Conservation (phyloP, 148 eudicot species). For the Cornus kousa region DNA sequence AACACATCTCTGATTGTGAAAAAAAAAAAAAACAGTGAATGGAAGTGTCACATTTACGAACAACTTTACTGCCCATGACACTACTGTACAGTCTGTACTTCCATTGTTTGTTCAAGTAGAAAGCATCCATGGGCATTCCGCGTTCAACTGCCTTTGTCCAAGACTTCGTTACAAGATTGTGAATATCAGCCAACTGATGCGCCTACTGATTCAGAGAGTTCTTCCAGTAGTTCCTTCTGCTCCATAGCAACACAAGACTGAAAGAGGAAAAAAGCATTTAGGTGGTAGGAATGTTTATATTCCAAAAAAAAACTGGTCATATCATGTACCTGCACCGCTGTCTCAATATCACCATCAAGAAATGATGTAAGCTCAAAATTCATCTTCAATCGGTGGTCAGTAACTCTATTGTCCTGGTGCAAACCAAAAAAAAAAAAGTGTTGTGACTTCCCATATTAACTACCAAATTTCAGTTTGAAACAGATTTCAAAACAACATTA, state of each 20-base stretch:
- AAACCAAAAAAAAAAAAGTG: background rate
- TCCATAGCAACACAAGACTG: slow-evolving; percentile 89
- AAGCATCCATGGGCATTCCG: background rate
- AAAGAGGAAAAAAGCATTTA: slow-evolving; percentile 6
- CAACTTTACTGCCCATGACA: no score
- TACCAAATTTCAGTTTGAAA: no score
- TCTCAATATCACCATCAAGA: slow-evolving; percentile 81
- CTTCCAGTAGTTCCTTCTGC: slow-evolving; percentile 81
- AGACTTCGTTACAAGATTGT: background rate
- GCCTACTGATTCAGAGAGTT: slow-evolving; percentile 69
- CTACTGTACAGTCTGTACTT: no score
- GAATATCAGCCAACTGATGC: slow-evolving; percentile 37
- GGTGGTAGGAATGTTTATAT: background rate
- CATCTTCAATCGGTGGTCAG: slow-evolving; percentile 94
- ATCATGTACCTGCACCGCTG: slow-evolving; percentile 75
- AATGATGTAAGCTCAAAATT: slow-evolving; percentile 86
- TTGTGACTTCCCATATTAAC: no score
- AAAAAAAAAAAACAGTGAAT: no score
- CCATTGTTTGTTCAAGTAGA: background rate
- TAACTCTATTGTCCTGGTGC: slow-evolving; percentile 87
- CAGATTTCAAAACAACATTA: background rate
- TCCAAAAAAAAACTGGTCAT: background rate
- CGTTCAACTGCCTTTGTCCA: background rate
- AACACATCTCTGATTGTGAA: no score
- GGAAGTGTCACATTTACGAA: no score